phyloP scores from a whole-genome alignment of 768 basidiomycete genomes.

The Boletus vinaceobasis region DNA sequence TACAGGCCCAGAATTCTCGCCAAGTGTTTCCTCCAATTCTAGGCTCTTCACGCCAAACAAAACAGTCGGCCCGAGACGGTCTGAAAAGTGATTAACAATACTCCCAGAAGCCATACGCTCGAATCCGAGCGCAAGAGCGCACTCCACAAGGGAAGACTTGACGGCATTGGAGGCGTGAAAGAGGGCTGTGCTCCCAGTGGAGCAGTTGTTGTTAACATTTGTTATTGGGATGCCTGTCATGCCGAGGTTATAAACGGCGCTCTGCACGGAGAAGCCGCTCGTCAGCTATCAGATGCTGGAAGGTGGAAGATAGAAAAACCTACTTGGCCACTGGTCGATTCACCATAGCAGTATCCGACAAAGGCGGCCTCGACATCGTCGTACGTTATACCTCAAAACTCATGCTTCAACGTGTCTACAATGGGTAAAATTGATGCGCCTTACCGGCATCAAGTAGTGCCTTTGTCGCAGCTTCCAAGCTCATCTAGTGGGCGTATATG shows the following conservation, averaged over 20 bases:
- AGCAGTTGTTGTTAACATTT: slow-evolving; percentile 85
- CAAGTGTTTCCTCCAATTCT: slow-evolving; percentile 46
- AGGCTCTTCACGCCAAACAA: slow-evolving; percentile 40
- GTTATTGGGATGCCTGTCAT: slow-evolving; percentile 78
- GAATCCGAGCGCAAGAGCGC: slow-evolving; percentile 77
- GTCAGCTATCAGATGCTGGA: background rate
- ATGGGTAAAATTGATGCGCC: background rate
- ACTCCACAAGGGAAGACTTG: slow-evolving; percentile 63
- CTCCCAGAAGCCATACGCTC: slow-evolving; percentile 79
- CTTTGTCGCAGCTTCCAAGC: slow-evolving; percentile 71
- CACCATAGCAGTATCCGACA: slow-evolving; percentile 75
- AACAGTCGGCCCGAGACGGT: slow-evolving; percentile 41
- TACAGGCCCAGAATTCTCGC: slow-evolving; percentile 61
- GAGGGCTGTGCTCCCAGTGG: slow-evolving; percentile 74
- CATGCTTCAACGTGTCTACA: slow-evolving; percentile 12
- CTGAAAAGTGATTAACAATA: slow-evolving; percentile 60
- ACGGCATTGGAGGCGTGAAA: slow-evolving; percentile 66
- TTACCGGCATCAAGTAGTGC: slow-evolving; percentile 78
- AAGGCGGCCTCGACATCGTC: slow-evolving; percentile 67
- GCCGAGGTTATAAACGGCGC: slow-evolving; percentile 77
- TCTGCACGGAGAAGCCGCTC: slow-evolving; percentile 33
- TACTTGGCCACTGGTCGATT: slow-evolving; percentile 73
- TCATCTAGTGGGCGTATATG: background rate
- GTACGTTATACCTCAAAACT: slow-evolving; percentile 66
- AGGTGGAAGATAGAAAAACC: background rate